phyloP scores from a whole-genome alignment of 2,329 filamentous ascomycete species.

The Tolypocladium nubicola region DNA sequence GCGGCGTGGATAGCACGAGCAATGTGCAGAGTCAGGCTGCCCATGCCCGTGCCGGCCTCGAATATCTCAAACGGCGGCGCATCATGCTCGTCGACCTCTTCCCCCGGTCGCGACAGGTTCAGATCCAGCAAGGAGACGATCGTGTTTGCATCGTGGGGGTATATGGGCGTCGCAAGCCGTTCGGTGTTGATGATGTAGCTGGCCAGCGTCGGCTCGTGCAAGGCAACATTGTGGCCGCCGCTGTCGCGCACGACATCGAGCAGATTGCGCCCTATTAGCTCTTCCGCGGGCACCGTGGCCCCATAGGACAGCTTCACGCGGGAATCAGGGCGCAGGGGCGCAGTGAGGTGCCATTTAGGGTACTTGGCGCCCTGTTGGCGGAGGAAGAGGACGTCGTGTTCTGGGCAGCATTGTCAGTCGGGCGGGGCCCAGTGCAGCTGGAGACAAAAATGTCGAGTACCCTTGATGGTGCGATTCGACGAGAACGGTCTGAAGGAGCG shows the following conservation, averaged over 20 bases:
- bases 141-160: slow-evolving; percentile 62
- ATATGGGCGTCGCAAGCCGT: slow-evolving; percentile 65
- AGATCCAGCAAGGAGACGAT: slow-evolving; percentile 71
- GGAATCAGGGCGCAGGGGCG: slow-evolving; percentile 19
- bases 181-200: slow-evolving; percentile 61
- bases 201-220: slow-evolving; percentile 57
- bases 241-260: slow-evolving; percentile 49
- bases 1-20: slow-evolving; percentile 66
- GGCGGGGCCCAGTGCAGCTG: not conserved
- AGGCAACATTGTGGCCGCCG: slow-evolving; percentile 36
- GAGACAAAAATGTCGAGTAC: slow-evolving; percentile 2
- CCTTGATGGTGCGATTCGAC: slow-evolving; percentile 16
- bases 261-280: slow-evolving; percentile 53
- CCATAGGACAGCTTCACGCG: slow-evolving; percentile 29
- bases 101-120: slow-evolving; percentile 39
- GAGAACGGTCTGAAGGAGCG: slow-evolving; percentile 10
- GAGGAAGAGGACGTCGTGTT: slow-evolving; percentile 29
- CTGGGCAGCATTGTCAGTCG: slow-evolving; percentile 9
- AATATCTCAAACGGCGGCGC: slow-evolving; percentile 57
- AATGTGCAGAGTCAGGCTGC: slow-evolving; percentile 64
- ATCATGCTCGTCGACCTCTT: slow-evolving; percentile 21
- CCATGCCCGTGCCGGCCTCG: slow-evolving; percentile 80
- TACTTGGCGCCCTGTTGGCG: slow-evolving; percentile 24
- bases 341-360: slow-evolving; percentile 27
- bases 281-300: slow-evolving; percentile 35